phyloP scores from a whole-genome alignment of 73 alveolate species.

The Blepharisma stoltei region DNA sequence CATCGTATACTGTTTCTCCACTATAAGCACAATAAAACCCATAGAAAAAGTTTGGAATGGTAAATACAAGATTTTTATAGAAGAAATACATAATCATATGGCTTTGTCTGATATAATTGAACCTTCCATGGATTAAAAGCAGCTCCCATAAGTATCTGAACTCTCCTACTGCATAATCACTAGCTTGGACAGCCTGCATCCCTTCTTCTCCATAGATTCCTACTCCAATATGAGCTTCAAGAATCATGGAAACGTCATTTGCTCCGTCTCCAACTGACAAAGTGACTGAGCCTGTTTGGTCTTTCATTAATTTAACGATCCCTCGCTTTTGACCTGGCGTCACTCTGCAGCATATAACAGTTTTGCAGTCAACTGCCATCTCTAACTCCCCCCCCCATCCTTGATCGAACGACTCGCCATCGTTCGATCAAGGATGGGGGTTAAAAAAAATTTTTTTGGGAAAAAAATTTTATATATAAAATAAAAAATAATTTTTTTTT shows the following conservation, averaged over 20 bases:
- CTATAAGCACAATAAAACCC: slow-evolving; percentile 72
- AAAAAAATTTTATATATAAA: too few relatives aligned
- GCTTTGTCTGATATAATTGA: slow-evolving; percentile 73
- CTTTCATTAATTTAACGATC: slow-evolving; percentile 83
- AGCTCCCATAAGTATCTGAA: slow-evolving; percentile 67
- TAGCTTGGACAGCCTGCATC: slow-evolving; percentile 86
- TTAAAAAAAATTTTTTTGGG: too few relatives aligned
- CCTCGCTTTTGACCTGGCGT: slow-evolving; percentile 92
- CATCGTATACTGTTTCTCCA: slow-evolving; percentile 91
- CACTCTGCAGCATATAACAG: slow-evolving; percentile 87
- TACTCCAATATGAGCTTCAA: slow-evolving; percentile 81
- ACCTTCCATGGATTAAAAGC: slow-evolving; percentile 79
- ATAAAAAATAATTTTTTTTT: slow-evolving; percentile 13
- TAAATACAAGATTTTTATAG: slow-evolving; percentile 88
- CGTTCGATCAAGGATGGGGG: too few relatives aligned
- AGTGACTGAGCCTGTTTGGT: slow-evolving; percentile 58
- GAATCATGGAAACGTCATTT: slow-evolving; percentile 97
- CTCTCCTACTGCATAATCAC: slow-evolving; percentile 93
- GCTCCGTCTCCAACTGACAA: slow-evolving; percentile 99
- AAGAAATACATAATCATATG: slow-evolving; percentile 82
- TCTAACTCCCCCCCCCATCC: too few relatives aligned
- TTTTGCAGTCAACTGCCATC: slow-evolving; percentile 40
- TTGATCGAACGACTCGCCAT: too few relatives aligned
- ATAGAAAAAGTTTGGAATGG: slow-evolving; percentile 83
- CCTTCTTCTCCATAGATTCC: slow-evolving; percentile 98